These are phyloP conservation scores for Colletotrichum australisinense DNA, from an alignment of 2,329 filamentous ascomycete species.

Conservation along the genomic window DNA sequence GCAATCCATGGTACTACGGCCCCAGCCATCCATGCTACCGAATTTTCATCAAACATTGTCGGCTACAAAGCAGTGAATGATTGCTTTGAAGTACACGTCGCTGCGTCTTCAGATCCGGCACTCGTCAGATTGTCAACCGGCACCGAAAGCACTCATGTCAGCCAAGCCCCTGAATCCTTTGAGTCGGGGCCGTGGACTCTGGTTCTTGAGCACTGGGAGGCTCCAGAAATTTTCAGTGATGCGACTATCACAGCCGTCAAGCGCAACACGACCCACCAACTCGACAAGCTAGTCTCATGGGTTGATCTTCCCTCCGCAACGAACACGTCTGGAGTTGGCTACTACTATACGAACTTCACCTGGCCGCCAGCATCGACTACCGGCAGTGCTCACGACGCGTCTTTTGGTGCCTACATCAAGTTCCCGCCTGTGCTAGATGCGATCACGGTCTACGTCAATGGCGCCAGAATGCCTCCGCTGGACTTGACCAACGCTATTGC, in stretches of 20 bases:
- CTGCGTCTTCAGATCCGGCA: background rate
- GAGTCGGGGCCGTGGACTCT: constrained; percentile 16
- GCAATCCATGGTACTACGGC: background rate
- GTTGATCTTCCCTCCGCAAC: constrained; percentile 2
- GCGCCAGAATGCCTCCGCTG: background rate
- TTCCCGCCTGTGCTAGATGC: constrained; percentile 11
- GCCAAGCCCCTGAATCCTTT: background rate
- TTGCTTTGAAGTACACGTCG: background rate
- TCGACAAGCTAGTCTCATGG: constrained; percentile 13
- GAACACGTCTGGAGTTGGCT: constrained; percentile 26
- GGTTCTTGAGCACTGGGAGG: constrained; percentile 25
- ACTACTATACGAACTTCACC: constrained; percentile 19
- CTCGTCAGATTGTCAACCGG: too few relatives aligned
- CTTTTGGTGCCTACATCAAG: constrained; percentile 11
- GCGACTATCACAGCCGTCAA: constrained; percentile 2
- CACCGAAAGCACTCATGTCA: too few relatives aligned
- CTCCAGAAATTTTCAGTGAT: constrained; percentile 14
- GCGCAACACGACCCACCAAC: constrained; percentile 21
- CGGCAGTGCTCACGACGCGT: background rate
- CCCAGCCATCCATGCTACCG: background rate
- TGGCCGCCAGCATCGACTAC: background rate
- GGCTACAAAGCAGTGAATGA: background rate
- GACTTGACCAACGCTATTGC: background rate
- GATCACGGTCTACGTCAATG: constrained; percentile 9
- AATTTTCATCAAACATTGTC: background rate